Evolutionary conservation across 345 rosid genomes (phyloP), one percentile per base, ranked within the genome.

Genomic region (Salix udensis): DNA sequence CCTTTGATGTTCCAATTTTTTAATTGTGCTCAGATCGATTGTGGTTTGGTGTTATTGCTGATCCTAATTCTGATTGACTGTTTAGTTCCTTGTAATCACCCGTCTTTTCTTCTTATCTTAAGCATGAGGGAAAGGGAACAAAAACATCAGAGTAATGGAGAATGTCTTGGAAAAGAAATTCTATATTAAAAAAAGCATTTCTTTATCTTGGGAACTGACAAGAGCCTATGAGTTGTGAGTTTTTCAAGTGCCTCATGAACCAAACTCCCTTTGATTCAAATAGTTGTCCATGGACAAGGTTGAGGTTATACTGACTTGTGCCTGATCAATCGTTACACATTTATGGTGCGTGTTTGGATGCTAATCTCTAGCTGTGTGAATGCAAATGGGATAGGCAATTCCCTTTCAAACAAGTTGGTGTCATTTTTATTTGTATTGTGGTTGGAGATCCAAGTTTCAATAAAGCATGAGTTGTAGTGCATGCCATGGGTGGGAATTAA

Each of bases 391-490:
- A 16, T 72, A 36, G 23, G 34, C 34, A 8, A 23, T 79, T 75
- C 34, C 44, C 76, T 80, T 44, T 66, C 11, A 73, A 75, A 36
- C 67, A 72, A 44, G 60, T 75, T 14, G 73, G 21, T 52, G 24
- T 74, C 46, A 46, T 67, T 44, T 55, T 68, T 36, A 66, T 73
- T 58, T 50, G 71, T 65, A 65, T 24, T 65, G 23, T 82, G 48
- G 69, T 53, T 82, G 50, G 74, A 74, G 71, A 79, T 73, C 73
- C 48, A 73, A 79, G 72, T 73, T 48, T 21, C 48, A 68, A 34
- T 53, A 71, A 78, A 76, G 80, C 76, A 68, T 78, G 79, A 74
- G 81, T 77, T 76, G 74, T 76, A 67, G 67, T 82, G 78, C 77
- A 66, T 80, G 77, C 71, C 72, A 11, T 39, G 60, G n/a, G 18